phyloP scores from a whole-genome alignment of 257 asterid genomes.

The Solanum chilense region DNA sequence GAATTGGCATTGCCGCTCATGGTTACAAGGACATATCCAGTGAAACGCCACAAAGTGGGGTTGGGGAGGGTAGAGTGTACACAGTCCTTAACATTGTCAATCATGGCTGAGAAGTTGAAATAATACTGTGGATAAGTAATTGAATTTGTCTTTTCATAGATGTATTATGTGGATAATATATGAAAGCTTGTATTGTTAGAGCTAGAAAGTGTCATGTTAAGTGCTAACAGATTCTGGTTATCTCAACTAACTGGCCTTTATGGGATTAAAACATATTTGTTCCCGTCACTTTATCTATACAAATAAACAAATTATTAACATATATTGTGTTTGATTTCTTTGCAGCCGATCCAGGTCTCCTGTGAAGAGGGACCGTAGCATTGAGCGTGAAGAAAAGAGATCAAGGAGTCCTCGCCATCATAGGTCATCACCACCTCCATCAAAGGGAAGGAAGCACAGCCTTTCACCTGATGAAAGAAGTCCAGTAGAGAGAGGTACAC shows the following conservation, averaged over 20 bases:
- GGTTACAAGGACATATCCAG: not conserved
- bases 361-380: conserved; percentile 28
- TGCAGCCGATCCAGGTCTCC: conserved; percentile 52
- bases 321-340: not conserved
- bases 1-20: not conserved
- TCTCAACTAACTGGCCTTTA: not conserved
- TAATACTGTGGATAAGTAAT: not conserved
- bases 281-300: not conserved
- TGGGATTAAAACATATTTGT: not conserved
- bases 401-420: conserved; percentile 41
- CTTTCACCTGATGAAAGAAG: conserved; percentile 36
- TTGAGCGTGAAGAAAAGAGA: conserved; percentile 31
- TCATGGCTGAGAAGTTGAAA: not conserved
- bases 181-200: not conserved
- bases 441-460: conserved; percentile 12
- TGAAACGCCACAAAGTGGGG: not conserved
- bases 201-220: not conserved
- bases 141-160: not conserved
- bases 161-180: not conserved
- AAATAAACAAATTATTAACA: not conserved
- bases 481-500: conserved; percentile 27
- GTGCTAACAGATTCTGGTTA: not conserved
- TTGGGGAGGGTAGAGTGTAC: not conserved
- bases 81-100: not conserved
- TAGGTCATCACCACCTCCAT: conserved; percentile 25